Percentiles rank a stretch among this genome's conserved stretches.
Evolutionary conservation across 1,284 basidiomycete species (phyloP).

Genomic region (Afroboletus lepidellus): DNA sequence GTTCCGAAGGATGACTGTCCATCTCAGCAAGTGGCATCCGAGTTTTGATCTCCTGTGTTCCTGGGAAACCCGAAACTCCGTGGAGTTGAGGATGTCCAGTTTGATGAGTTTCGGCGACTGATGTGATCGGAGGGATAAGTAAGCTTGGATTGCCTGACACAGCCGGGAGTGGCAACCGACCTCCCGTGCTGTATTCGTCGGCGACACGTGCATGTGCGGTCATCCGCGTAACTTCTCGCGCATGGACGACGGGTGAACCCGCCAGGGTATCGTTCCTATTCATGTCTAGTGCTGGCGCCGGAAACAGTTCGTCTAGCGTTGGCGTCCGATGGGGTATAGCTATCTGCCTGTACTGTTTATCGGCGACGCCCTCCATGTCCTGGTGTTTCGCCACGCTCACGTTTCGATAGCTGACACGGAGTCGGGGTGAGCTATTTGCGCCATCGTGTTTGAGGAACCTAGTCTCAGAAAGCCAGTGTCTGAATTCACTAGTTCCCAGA

Average conservation of each 20-base stretch:
- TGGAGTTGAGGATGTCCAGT: slow-evolving; percentile 18
- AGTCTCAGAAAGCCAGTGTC: slow-evolving; percentile 34
- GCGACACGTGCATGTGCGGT: slow-evolving; percentile 8
- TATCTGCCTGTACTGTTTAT: slow-evolving; percentile 9
- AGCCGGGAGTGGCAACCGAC: slow-evolving; percentile 8
- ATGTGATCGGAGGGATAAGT: slow-evolving; percentile 4
- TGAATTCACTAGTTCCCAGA: slow-evolving; percentile 27
- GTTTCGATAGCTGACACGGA: slow-evolving; percentile 16
- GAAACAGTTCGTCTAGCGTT: slow-evolving; percentile 31
- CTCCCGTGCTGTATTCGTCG: slow-evolving; percentile 14
- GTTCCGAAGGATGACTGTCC: slow-evolving; percentile 10
- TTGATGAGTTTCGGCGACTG: slow-evolving; percentile 13
- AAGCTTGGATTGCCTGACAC: slow-evolving; percentile 2
- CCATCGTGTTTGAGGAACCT: slow-evolving; percentile 24
- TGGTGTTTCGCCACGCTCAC: slow-evolving; percentile 10
- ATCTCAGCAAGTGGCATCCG: slow-evolving; percentile 6
- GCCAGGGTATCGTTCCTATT: slow-evolving; percentile 6
- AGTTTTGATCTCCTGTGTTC: slow-evolving; percentile 10
- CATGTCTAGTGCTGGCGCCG: slow-evolving; percentile 6
- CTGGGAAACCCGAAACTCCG: slow-evolving; percentile 29
- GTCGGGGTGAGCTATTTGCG: slow-evolving; percentile 14
- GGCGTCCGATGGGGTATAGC: slow-evolving; percentile 9
- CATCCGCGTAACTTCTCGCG: slow-evolving; percentile 9
- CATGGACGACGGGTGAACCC: slow-evolving; percentile 29
- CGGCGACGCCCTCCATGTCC: slow-evolving; percentile 2